These are phyloP conservation scores for Rhytidiadelphus loreus DNA, from an alignment of 225 moss, liverwort and hornwort species.

Conservation along the genomic window DNA sequence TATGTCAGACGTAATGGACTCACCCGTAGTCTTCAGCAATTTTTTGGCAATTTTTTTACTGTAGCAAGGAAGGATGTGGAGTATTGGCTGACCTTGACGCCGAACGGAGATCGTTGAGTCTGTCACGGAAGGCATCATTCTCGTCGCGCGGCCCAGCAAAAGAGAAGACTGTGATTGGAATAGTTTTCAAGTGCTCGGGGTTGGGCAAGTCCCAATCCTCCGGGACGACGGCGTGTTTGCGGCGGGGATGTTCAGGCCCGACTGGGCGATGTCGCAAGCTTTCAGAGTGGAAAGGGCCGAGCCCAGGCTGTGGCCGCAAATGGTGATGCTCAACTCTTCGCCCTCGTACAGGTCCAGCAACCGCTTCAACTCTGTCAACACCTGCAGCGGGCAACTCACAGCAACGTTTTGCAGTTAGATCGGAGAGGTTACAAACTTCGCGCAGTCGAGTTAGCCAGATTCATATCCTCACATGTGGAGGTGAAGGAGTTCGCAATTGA, in stretches of 20 bases:
- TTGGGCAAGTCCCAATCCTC: conserved; percentile 14
- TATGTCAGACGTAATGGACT: not conserved
- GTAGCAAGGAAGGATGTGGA: not conserved
- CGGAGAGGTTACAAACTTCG: not conserved
- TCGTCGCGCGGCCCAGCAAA: conserved; percentile 71
- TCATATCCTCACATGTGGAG: too few species aligned
- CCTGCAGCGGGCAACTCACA: not conserved
- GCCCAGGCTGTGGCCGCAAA: conserved; percentile 25
- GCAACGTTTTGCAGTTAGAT: not conserved
- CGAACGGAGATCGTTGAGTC: conserved; percentile 36
- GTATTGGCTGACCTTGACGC: conserved; percentile 14
- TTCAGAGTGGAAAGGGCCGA: conserved; percentile 7
- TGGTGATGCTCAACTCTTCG: conserved; percentile 23
- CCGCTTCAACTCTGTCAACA: conserved; percentile 10
- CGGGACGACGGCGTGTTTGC: conserved; percentile 1
- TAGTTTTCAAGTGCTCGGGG: not conserved
- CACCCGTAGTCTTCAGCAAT: too few species aligned
- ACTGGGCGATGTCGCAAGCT: conserved; percentile 23
- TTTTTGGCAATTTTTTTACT: not conserved
- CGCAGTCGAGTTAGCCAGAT: too few species aligned
- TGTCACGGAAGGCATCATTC: conserved; percentile 49
- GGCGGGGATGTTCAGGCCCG: conserved; percentile 15
- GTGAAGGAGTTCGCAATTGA: too few species aligned
- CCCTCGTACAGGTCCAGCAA: conserved; percentile 17
- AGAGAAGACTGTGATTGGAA: conserved; percentile 52